Percentiles rank a stretch among this genome's conserved stretches.
Evolutionary conservation across 805 yeast species (phyloP).

Genomic region (Pichia membranifaciens): DNA sequence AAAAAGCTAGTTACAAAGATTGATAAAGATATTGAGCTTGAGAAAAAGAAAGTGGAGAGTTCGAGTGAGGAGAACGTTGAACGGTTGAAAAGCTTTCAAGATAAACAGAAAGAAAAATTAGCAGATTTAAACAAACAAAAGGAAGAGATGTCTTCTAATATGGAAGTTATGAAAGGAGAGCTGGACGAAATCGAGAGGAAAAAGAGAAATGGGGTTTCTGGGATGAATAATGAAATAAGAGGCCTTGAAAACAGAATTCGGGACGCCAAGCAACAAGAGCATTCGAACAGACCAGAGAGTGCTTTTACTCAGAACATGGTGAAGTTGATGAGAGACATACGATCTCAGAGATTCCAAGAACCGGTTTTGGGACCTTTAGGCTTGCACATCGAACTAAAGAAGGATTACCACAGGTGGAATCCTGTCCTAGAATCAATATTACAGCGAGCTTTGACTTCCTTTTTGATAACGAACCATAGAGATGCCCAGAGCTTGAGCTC

Average conservation of each 20-base stretch:
- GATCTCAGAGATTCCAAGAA: constrained; percentile 34
- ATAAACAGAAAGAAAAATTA: constrained; percentile 17
- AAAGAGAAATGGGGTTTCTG: background rate
- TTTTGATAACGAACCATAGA: constrained; percentile 53
- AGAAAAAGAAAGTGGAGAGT: constrained; percentile 35
- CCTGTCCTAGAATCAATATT: constrained; percentile 54
- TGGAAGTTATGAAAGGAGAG: constrained; percentile 19
- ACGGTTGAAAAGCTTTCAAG: constrained; percentile 19
- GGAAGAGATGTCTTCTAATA: constrained; percentile 11
- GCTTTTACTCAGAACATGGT: constrained; percentile 49
- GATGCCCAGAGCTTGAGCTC: constrained; percentile 47
- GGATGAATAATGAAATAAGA: background rate
- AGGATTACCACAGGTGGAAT: constrained; percentile 50
- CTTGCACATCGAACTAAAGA: constrained; percentile 47
- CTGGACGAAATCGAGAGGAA: constrained; percentile 15
- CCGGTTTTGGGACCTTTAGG: constrained; percentile 84
- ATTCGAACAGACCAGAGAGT: constrained; percentile 25
- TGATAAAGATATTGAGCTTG: constrained; percentile 23
- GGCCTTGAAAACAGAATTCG: constrained; percentile 5
- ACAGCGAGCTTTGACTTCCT: constrained; percentile 47
- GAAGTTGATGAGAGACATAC: constrained; percentile 37
- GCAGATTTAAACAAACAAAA: constrained; percentile 11
- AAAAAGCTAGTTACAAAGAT: constrained; percentile 10
- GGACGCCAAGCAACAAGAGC: constrained; percentile 7
- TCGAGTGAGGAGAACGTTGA: constrained; percentile 42